phyloP scores from a whole-genome alignment of 2,329 filamentous ascomycete genomes.

The Stachybotrys elegans region DNA sequence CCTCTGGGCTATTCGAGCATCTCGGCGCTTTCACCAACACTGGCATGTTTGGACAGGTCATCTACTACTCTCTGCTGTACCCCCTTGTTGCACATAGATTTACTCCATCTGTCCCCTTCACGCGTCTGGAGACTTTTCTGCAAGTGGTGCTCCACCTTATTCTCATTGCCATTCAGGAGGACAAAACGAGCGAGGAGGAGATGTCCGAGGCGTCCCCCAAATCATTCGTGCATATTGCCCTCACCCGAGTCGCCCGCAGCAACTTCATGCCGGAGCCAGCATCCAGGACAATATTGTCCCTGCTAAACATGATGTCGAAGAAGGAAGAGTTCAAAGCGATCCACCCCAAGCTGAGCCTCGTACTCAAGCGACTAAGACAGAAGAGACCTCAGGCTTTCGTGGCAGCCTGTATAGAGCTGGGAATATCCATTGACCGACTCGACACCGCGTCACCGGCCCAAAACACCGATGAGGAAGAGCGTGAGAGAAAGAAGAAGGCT shows the following conservation, averaged over 20 bases:
- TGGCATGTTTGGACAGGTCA: slow-evolving; percentile 80
- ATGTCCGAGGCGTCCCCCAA: slow-evolving; percentile 39
- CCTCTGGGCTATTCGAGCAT: slow-evolving; percentile 69
- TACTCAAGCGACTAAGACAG: slow-evolving; percentile 80
- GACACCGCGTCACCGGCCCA: slow-evolving; percentile 77
- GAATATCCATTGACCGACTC: slow-evolving; percentile 70
- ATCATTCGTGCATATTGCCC: slow-evolving; percentile 70
- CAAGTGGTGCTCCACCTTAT: slow-evolving; percentile 87
- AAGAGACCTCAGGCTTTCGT: slow-evolving; percentile 72
- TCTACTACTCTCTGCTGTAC: slow-evolving; percentile 85
- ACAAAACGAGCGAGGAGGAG: slow-evolving; percentile 55
- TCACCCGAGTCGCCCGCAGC: slow-evolving; percentile 58
- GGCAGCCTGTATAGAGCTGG: slow-evolving; percentile 57
- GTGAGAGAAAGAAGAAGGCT: slow-evolving; percentile 82
- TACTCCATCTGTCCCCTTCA: slow-evolving; percentile 71
- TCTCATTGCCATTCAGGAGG: slow-evolving; percentile 81
- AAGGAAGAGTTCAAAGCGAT: slow-evolving; percentile 77
- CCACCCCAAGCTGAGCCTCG: slow-evolving; percentile 76
- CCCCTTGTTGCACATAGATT: slow-evolving; percentile 63
- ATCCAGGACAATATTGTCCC: slow-evolving; percentile 57
- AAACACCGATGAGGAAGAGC: slow-evolving; percentile 63
- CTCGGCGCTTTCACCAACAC: slow-evolving; percentile 78
- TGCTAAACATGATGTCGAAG: slow-evolving; percentile 56
- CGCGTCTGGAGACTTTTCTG: slow-evolving; percentile 83
- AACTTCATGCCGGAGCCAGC: slow-evolving; percentile 55